Base-by-base conservation (phyloP, 2,329 filamentous ascomycete species). In the Thielaviopsis euricoi region DNA sequence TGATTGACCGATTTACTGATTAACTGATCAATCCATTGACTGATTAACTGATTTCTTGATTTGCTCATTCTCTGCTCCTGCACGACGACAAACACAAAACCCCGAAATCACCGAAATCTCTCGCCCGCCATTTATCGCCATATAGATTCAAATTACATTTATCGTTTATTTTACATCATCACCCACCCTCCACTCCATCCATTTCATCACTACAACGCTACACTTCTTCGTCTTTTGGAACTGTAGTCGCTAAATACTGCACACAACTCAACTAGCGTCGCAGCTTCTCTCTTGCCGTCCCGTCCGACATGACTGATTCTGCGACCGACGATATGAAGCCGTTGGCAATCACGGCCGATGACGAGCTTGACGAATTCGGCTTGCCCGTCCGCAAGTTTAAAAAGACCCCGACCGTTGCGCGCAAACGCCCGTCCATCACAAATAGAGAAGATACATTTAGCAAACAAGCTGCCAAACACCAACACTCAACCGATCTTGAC, bases 331-430 rank as follows among this genome's bases (percentile, higher is more conserved):
- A 58, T 17, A 60, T 58, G 59, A 60, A 60, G 55, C 59, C 59
- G 17, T 43, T 60, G 22, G 48, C 59, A 22, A 60, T 60, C 25
- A 53, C 59, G 6, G 56, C 59, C 37, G 59, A 60, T 26, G 59
- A 60, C 54, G 80, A 84, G 65, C 71, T 82, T 60, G 85, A 88
- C 67, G 85, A 88, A 63, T 88, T 87, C 67, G 85, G 85, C 55
- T 71, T 88, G 62, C 83, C 83, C 19, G 76, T 85, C 61, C 59
- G 55, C 58, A 63, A 51, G 57, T 52, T 62, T 29, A 66, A n/a
- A 46, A 62, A 53, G 29, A 61, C 61, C 15, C 43, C 46, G 51
- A 33, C 58, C n/a, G 53, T 54, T 7, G 29, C 23, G 15, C 60
- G 57, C 43, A 48, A 48, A 21, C 43, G 43, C 3, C n/a, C 43